These are phyloP conservation scores for Asterionellopsis glacialis DNA, from an alignment of 108 stramenopile species.

Conservation along the genomic window DNA sequence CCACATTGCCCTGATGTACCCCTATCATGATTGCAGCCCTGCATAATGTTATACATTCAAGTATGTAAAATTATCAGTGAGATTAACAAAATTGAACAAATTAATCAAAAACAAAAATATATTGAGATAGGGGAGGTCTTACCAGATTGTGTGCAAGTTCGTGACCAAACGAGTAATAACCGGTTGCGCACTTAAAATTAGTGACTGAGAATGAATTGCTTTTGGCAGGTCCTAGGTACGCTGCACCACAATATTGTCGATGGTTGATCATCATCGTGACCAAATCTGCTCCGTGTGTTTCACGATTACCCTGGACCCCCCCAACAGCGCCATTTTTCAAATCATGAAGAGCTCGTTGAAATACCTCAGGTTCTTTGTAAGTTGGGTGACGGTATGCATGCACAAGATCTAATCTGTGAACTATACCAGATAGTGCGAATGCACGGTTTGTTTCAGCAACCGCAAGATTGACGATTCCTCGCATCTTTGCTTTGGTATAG, in stretches of 20 bases:
- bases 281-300: conserved; percentile 29
- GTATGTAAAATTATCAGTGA: not conserved
- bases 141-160: conserved; percentile 23
- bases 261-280: conserved; percentile 15
- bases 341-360: not conserved
- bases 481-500: conserved; percentile 16
- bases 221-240: not conserved
- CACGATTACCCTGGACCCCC: conserved; percentile 11
- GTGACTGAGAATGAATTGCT: conserved; percentile 7
- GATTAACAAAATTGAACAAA: no score
- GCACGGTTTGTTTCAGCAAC: conserved; percentile 25
- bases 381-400: conserved; percentile 8
- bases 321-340: not conserved
- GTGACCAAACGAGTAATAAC: conserved; percentile 23
- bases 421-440: conserved; percentile 18
- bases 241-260: conserved; percentile 19
- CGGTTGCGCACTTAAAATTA: conserved; percentile 18
- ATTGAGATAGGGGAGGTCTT: not conserved
- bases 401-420: conserved; percentile 18
- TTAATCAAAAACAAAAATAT: no score
- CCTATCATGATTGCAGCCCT: conserved; percentile 20
- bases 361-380: not conserved
- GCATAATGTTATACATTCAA: not conserved
- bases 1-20: conserved; percentile 2
- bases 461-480: conserved; percentile 12